phyloP scores from a whole-genome alignment of 495 filamentous ascomycete genomes.

The Aspergillus biplanus region DNA sequence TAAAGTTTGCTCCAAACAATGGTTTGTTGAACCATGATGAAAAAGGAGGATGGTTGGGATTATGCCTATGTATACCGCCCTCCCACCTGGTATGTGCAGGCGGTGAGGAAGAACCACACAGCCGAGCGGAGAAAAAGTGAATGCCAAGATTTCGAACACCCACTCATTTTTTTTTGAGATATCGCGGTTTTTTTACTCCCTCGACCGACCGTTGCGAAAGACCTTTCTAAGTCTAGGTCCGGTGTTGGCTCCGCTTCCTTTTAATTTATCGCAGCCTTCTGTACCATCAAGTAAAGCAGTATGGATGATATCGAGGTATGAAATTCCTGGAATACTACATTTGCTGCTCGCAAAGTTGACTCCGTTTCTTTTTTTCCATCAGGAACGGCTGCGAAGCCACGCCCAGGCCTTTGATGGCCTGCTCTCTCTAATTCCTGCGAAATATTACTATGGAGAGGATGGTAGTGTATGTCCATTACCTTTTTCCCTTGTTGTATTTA shows the following conservation, averaged over 20 bases:
- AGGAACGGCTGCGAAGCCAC: constrained; percentile 85
- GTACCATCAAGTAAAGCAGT: constrained; percentile 19
- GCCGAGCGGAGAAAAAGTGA: constrained; percentile 40
- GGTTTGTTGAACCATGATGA: too few species aligned
- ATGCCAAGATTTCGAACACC: constrained; percentile 47
- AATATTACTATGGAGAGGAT: constrained; percentile 88
- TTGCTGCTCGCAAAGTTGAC: constrained; percentile 26
- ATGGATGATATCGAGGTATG: constrained; percentile 56
- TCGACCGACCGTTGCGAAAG: constrained; percentile 21
- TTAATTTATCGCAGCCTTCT: constrained; percentile 5
- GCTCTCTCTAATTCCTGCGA: constrained; percentile 89
- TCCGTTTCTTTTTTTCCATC: constrained; percentile 25
- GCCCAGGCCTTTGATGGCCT: constrained; percentile 88
- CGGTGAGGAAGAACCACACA: constrained; percentile 34
- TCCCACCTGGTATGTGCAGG: constrained; percentile 18
- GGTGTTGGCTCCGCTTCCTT: constrained; percentile 9
- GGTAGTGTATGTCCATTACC: constrained; percentile 67
- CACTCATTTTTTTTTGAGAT: constrained; percentile 45
- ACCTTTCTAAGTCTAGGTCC: constrained; percentile 23
- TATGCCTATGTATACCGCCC: not conserved
- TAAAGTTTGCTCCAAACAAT: too few species aligned
- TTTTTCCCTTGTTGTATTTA: not conserved
- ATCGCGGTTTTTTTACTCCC: constrained; percentile 26
- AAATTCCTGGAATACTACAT: constrained; percentile 20
- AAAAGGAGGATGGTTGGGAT: not conserved